phyloP scores from a whole-genome alignment of 176 grass and related monocot genomes.

The Pharus latifolius region DNA sequence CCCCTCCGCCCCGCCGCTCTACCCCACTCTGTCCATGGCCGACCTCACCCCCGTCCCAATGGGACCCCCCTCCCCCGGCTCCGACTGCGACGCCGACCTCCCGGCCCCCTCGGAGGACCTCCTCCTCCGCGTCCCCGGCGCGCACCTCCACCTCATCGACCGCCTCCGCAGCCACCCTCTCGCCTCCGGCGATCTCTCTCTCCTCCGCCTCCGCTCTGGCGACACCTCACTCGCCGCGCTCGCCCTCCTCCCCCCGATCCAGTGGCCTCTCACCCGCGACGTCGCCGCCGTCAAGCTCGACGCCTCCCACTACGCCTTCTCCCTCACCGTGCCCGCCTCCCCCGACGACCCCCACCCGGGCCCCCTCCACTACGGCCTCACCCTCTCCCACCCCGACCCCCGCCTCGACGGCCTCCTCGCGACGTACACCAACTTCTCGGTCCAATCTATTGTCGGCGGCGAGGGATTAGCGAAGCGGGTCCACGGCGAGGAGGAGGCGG shows the following conservation, averaged over 20 bases:
- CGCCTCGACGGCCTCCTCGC: constrained; percentile 42
- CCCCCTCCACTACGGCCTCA: constrained; percentile 69
- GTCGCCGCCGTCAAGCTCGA: constrained; percentile 70
- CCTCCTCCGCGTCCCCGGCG: constrained; percentile 34
- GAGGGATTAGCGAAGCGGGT: constrained; percentile 24
- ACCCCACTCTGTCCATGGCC: constrained; percentile 51
- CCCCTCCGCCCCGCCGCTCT: constrained; percentile 49
- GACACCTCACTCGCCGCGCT: constrained; percentile 51
- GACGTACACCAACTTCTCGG: constrained; percentile 50
- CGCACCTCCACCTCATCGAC: constrained; percentile 72
- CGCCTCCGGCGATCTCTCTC: constrained; percentile 50
- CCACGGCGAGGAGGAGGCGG: constrained; percentile 43
- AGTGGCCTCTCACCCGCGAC: constrained; percentile 73
- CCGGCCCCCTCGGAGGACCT: constrained; percentile 26
- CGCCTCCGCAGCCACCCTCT: constrained; percentile 54
- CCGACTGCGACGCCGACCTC: background rate
- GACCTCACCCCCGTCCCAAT: constrained; percentile 31
- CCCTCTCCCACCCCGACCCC: constrained; percentile 28
- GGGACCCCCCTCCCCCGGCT: background rate
- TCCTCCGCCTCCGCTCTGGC: constrained; percentile 57
- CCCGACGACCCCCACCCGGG: constrained; percentile 24
- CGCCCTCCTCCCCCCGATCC: constrained; percentile 27
- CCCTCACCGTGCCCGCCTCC: constrained; percentile 51
- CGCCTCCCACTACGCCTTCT: constrained; percentile 67
- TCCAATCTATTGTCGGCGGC: constrained; percentile 35